Conservation (phyloP, 257 asterid genomes). For the Ocimum tenuiflorum region DNA sequence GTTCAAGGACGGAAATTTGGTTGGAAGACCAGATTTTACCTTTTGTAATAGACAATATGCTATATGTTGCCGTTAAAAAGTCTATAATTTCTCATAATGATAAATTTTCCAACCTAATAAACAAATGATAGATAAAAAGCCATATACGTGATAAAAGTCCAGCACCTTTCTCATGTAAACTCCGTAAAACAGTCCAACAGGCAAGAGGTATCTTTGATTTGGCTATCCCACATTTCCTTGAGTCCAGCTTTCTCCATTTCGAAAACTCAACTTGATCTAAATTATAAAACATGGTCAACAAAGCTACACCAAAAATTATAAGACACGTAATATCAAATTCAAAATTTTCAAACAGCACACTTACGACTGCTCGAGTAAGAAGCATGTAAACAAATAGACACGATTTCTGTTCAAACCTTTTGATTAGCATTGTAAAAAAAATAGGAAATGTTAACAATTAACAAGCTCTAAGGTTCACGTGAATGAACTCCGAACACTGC, state of each 20-base stretch:
- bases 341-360: neutral
- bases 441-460: too few relatives aligned
- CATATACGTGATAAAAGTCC: conserved; percentile 7
- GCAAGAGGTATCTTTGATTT: conserved; percentile 45
- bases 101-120: neutral
- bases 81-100: too few relatives aligned
- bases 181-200: conserved; percentile 48
- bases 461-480: too few relatives aligned
- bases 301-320: conserved; percentile 16
- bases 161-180: conserved; percentile 54
- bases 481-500: neutral
- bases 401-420: neutral
- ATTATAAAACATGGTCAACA: conserved; percentile 16
- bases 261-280: conserved; percentile 40
- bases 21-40: neutral
- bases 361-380: neutral
- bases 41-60: neutral
- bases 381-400: neutral
- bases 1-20: neutral
- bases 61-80: too few relatives aligned
- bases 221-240: conserved; percentile 51
- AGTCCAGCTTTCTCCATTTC: conserved; percentile 62
- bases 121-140: neutral
- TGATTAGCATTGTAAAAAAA: neutral
- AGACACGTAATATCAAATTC: neutral